These are phyloP conservation scores for Penicillium desertorum DNA, from an alignment of 495 filamentous ascomycete species.

Conservation along the genomic window DNA sequence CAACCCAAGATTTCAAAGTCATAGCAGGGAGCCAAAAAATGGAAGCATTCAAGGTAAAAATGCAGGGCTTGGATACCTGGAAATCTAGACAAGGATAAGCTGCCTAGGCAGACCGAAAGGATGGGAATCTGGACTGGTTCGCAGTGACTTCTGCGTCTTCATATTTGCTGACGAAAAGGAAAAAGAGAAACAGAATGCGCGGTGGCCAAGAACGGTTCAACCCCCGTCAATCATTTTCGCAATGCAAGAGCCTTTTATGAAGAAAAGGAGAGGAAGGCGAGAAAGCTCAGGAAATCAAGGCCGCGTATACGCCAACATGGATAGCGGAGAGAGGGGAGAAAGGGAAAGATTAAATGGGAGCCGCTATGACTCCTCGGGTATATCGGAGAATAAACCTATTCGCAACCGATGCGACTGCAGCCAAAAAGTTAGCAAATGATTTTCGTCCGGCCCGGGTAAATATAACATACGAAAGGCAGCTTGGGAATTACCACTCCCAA, in stretches of 20 bases:
- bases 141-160: slow-evolving; percentile 20
- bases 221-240: slow-evolving; percentile 25
- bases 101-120: slow-evolving; percentile 7
- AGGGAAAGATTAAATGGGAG: slow-evolving; percentile 19
- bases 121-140: slow-evolving; percentile 14
- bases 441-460: neutral
- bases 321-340: slow-evolving; percentile 15
- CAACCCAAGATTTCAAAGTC: neutral
- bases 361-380: slow-evolving; percentile 44
- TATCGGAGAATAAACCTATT: slow-evolving; percentile 49
- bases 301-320: slow-evolving; percentile 24
- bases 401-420: slow-evolving; percentile 49
- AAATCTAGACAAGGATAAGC: slow-evolving; percentile 26
- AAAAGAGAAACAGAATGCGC: slow-evolving; percentile 19
- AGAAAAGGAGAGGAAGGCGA: slow-evolving; percentile 12
- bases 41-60: neutral
- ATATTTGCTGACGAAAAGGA: slow-evolving; percentile 27
- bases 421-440: slow-evolving; percentile 24
- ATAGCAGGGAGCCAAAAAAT: neutral
- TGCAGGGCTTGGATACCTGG: slow-evolving; percentile 17
- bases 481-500: slow-evolving; percentile 93
- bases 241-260: slow-evolving; percentile 30
- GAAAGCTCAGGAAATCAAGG: slow-evolving; percentile 13
- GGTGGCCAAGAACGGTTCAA: slow-evolving; percentile 24
- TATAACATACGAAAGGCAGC: slow-evolving; percentile 76